Conservation (phyloP, 805 yeast genomes). For the Starmerella roubikii region DNA sequence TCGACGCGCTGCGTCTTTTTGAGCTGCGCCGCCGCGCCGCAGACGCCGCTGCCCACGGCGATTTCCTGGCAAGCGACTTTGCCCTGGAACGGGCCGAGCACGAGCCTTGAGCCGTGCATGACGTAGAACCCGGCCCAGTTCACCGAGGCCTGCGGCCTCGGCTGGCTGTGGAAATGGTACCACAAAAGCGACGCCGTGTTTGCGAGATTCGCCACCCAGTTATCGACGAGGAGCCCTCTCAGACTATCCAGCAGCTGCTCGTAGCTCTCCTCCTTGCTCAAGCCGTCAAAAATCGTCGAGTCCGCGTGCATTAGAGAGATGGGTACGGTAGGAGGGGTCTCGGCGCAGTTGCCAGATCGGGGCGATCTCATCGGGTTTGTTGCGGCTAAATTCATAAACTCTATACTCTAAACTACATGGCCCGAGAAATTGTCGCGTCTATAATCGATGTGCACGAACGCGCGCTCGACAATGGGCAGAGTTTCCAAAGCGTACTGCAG, state of each 20-base stretch:
- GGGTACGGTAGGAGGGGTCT: too few relatives aligned
- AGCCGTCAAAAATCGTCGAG: slow-evolving; percentile 38
- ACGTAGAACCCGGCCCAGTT: slow-evolving; percentile 95
- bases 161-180: slow-evolving; percentile 65
- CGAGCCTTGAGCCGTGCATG: slow-evolving; percentile 33
- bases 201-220: slow-evolving; percentile 84
- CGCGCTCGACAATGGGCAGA: slow-evolving; percentile 62
- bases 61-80: slow-evolving; percentile 90
- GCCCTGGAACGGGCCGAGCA: slow-evolving; percentile 91
- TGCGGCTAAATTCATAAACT: too few relatives aligned
- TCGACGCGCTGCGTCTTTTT: slow-evolving; percentile 57
- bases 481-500: slow-evolving; percentile 70
- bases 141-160: slow-evolving; percentile 32
- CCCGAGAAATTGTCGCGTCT: slow-evolving; percentile 29
- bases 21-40: slow-evolving; percentile 66
- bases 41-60: slow-evolving; percentile 70
- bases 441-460: slow-evolving; percentile 64
- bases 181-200: slow-evolving; percentile 78
- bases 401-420: slow-evolving; percentile 19
- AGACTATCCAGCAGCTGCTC: slow-evolving; percentile 47
- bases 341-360: too few relatives aligned
- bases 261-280: slow-evolving; percentile 37
- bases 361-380: too few relatives aligned
- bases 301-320: slow-evolving; percentile 48
- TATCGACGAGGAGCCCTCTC: slow-evolving; percentile 47